Evolutionary conservation across 495 filamentous ascomycete species (phyloP).

Genomic region (Lophium mytilinum): DNA sequence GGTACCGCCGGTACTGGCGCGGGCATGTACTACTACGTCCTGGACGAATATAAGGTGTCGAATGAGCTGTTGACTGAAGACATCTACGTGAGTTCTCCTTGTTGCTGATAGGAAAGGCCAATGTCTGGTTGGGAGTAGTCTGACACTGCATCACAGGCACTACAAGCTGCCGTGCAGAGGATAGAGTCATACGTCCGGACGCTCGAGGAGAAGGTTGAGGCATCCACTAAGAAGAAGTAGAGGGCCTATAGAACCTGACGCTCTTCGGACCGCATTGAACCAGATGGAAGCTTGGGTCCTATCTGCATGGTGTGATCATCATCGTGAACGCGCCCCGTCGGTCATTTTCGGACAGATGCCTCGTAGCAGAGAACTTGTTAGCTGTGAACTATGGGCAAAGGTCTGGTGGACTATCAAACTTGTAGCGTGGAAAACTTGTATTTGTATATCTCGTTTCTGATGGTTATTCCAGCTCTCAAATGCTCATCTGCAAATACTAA

Average conservation of each 20-base stretch:
- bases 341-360: too few relatives aligned
- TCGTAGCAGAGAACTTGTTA: too few relatives aligned
- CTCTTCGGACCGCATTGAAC: too few relatives aligned
- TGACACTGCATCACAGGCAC: constrained; percentile 48
- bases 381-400: too few relatives aligned
- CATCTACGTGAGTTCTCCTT: constrained; percentile 69
- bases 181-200: constrained; percentile 73
- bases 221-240: constrained; percentile 55
- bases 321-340: too few relatives aligned
- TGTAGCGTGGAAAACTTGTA: too few relatives aligned
- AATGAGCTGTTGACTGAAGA: constrained; percentile 94
- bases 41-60: constrained; percentile 86
- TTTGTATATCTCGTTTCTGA: too few relatives aligned
- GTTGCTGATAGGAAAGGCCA: neutral
- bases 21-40: constrained; percentile 80
- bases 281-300: too few relatives aligned
- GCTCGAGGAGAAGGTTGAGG: constrained; percentile 74
- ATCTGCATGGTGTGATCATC: too few relatives aligned
- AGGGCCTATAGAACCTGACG: neutral
- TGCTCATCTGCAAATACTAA: too few relatives aligned
- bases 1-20: constrained; percentile 72
- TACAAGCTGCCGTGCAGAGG: constrained; percentile 80
- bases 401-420: too few relatives aligned
- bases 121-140: neutral
- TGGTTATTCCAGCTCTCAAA: too few relatives aligned